Evolutionary conservation across 495 filamentous ascomycete species (phyloP).

Genomic region (Penicillium atrosanguineum): DNA sequence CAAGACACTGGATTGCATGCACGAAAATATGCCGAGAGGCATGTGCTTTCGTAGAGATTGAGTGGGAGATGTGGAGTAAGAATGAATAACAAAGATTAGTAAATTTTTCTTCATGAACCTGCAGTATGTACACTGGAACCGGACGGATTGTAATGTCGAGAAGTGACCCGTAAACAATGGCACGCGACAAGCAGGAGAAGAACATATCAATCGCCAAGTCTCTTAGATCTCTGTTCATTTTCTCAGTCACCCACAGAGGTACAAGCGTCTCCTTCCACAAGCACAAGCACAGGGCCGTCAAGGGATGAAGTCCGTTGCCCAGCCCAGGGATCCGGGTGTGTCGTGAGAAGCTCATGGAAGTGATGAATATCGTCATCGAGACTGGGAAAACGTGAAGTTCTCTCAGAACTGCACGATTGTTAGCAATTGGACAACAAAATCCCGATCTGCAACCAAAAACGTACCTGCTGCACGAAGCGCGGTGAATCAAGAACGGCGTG

Average conservation of each 20-base stretch:
- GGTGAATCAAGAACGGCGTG: constrained; percentile 9
- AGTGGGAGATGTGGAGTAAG: background rate
- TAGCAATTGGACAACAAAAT: background rate
- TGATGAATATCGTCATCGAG: constrained; percentile 39
- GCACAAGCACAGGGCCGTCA: constrained; percentile 7
- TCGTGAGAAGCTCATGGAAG: constrained; percentile 42
- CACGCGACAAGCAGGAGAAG: background rate
- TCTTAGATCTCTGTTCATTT: constrained; percentile 51
- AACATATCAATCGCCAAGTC: constrained; percentile 5
- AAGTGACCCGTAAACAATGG: background rate
- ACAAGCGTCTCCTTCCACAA: constrained; percentile 37
- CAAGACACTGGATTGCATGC: background rate
- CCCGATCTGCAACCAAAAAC: background rate
- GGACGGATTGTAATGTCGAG: background rate
- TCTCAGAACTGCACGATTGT: constrained; percentile 3
- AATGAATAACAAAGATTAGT: background rate
- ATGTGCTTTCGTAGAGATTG: background rate
- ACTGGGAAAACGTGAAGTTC: constrained; percentile 12
- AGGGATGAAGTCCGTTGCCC: constrained; percentile 36
- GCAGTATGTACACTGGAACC: constrained; percentile 6
- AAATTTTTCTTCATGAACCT: background rate
- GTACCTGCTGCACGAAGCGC: constrained; percentile 6
- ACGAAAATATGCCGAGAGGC: background rate
- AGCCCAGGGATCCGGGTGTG: constrained; percentile 23
- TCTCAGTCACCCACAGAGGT: constrained; percentile 40